Conservation (phyloP, 768 basidiomycete genomes). For the Cystobasidium ongulense region DNA sequence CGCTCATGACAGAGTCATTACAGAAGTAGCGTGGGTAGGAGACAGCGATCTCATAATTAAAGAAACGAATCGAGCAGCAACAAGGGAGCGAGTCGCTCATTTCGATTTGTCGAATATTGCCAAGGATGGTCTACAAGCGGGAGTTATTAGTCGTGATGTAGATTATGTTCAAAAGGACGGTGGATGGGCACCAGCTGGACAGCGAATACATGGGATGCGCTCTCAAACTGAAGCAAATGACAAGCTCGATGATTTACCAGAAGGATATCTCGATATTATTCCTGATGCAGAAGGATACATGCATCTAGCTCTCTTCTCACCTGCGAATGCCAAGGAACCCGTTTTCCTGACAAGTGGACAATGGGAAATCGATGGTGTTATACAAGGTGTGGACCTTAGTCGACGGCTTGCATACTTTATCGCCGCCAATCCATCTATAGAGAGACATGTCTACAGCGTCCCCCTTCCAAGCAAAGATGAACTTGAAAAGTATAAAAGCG, state of each 20-base stretch:
- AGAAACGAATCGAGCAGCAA: constrained; percentile 76
- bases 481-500: background rate
- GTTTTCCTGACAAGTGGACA: constrained; percentile 74
- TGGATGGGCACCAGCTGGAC: constrained; percentile 86
- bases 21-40: constrained; percentile 81
- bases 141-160: constrained; percentile 61
- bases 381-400: constrained; percentile 62
- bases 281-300: constrained; percentile 74
- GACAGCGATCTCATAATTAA: constrained; percentile 66
- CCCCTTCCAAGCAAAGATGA: constrained; percentile 54
- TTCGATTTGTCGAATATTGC: constrained; percentile 54
- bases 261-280: constrained; percentile 83
- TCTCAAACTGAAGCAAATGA: background rate
- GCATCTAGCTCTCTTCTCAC: constrained; percentile 85
- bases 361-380: constrained; percentile 78
- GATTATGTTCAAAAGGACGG: constrained; percentile 83
- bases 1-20: constrained; percentile 59
- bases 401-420: constrained; percentile 72
- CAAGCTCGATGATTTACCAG: constrained; percentile 46
- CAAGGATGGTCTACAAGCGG: constrained; percentile 40
- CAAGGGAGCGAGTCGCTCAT: constrained; percentile 66
- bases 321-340: constrained; percentile 61
- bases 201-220: constrained; percentile 42
- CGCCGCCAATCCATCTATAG: constrained; percentile 70
- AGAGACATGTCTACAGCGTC: constrained; percentile 75